phyloP scores from a whole-genome alignment of 176 grass and related monocot species.

The Bonia amplexicaulis region DNA sequence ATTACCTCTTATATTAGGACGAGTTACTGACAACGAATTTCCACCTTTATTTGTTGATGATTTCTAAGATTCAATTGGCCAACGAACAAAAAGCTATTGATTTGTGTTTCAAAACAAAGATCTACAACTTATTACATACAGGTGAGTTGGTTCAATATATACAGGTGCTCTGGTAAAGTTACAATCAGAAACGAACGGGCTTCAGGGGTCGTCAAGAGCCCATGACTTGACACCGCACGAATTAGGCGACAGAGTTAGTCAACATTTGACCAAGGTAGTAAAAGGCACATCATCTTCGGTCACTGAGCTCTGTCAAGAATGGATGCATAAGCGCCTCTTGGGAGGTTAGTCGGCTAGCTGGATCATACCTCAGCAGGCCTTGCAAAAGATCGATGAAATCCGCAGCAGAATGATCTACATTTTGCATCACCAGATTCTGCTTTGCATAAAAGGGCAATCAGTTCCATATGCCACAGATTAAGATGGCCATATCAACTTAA shows the following conservation, averaged over 20 bases:
- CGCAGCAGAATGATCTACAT: slow-evolving; percentile 46
- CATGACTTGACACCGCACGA: not conserved
- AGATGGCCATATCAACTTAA: not conserved
- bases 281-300: not conserved
- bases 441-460: not conserved
- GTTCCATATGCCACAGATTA: not conserved
- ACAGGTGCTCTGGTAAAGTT: not conserved
- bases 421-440: slow-evolving; percentile 78
- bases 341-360: slow-evolving; percentile 48
- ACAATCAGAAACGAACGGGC: not conserved
- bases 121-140: not conserved
- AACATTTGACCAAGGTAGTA: not conserved
- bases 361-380: slow-evolving; percentile 72
- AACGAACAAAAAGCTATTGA: not conserved
- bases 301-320: slow-evolving; percentile 42
- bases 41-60: not conserved
- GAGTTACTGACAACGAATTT: too few species aligned
- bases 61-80: not conserved
- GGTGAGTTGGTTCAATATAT: not conserved
- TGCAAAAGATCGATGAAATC: slow-evolving; percentile 75
- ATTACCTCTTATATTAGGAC: too few species aligned
- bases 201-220: not conserved
- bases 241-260: not conserved
- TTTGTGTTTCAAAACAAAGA: too few species aligned
- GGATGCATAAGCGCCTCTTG: slow-evolving; percentile 64